A percentile compares a stretch with the other conserved stretches of the same genome.
phyloP scores from a whole-genome alignment of 2,329 filamentous ascomycete genomes.

The Periconia sp. region DNA sequence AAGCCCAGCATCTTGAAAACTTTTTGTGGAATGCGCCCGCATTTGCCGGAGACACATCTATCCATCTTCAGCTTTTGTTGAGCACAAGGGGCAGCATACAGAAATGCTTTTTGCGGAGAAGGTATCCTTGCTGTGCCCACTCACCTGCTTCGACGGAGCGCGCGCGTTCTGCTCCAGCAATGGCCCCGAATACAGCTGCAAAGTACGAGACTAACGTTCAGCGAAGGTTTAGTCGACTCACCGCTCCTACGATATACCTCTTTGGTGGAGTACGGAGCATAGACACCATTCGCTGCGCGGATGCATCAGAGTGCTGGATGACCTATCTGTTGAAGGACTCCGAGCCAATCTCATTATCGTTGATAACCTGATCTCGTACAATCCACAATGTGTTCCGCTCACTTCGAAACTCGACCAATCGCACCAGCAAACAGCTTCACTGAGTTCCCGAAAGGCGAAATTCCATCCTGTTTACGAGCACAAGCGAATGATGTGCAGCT shows the following conservation, averaged over 20 bases:
- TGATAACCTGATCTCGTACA: slow-evolving; percentile 18
- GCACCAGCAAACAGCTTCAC: slow-evolving; percentile 3
- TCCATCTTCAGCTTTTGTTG: slow-evolving; percentile 20
- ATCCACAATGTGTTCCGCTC: slow-evolving; percentile 20
- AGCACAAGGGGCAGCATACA: slow-evolving; percentile 11
- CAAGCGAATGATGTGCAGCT: not conserved
- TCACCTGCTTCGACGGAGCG: slow-evolving; percentile 17
- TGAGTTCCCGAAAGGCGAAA: not conserved
- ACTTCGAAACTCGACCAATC: slow-evolving; percentile 31
- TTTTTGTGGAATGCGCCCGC: slow-evolving; percentile 1
- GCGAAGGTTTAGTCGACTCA: slow-evolving; percentile 1
- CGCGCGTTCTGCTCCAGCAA: slow-evolving; percentile 20
- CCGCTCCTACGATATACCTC: not conserved
- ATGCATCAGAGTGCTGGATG: slow-evolving; percentile 5
- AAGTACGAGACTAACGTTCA: slow-evolving; percentile 10
- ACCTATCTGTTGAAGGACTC: not conserved
- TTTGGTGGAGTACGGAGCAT: slow-evolving; percentile 1
- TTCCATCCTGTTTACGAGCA: not conserved
- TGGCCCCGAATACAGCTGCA: not conserved
- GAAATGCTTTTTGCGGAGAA: slow-evolving; percentile 8
- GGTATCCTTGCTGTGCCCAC: slow-evolving; percentile 11
- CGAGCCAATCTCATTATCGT: slow-evolving; percentile 15
- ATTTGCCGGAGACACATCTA: slow-evolving; percentile 9
- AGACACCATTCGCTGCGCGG: slow-evolving; percentile 5
- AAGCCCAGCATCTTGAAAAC: slow-evolving; percentile 21